Evolutionary conservation across 2,329 filamentous ascomycete genomes (phyloP).

Genomic region (Fusarium heterosporum): DNA sequence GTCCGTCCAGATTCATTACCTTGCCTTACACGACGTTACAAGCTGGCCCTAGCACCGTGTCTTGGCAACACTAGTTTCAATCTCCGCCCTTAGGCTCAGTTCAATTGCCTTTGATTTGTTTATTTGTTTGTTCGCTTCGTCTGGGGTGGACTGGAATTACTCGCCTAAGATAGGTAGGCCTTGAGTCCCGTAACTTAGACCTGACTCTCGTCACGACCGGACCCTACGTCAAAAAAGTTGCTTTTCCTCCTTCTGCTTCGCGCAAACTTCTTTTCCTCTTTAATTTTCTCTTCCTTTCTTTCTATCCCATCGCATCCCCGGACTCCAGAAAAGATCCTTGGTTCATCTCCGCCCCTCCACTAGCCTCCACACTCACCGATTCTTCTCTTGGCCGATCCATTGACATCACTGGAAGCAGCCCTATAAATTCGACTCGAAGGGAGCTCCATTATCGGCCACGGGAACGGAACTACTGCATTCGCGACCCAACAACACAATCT

Average conservation of each 20-base stretch:
- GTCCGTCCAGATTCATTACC: neutral
- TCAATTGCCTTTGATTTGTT: neutral
- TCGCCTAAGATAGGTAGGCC: constrained; percentile 5
- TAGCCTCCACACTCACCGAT: constrained; percentile 34
- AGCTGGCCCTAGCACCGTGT: constrained; percentile 36
- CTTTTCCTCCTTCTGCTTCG: constrained; percentile 27
- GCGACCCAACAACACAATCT: constrained; percentile 17
- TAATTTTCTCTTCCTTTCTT: constrained; percentile 7
- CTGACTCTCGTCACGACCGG: constrained; percentile 1
- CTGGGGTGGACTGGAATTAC: constrained; percentile 32
- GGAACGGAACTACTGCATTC: constrained; percentile 16
- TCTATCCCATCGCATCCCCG: constrained; percentile 19
- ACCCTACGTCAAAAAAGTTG: constrained; percentile 28
- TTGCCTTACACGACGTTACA: neutral
- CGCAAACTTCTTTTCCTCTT: constrained; percentile 14
- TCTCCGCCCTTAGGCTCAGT: constrained; percentile 24
- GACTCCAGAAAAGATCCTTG: constrained; percentile 31
- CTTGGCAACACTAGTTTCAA: constrained; percentile 43
- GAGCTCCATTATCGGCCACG: constrained; percentile 33
- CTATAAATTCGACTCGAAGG: constrained; percentile 26
- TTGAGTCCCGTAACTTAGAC: neutral
- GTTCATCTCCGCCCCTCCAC: constrained; percentile 35
- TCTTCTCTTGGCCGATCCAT: constrained; percentile 36
- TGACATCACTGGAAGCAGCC: constrained; percentile 36
- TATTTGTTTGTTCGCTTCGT: constrained; percentile 32